Evolutionary conservation across 345 rosid genomes (phyloP), one percentile per base, ranked within the genome.

Genomic region (Raphanus sativus): DNA sequence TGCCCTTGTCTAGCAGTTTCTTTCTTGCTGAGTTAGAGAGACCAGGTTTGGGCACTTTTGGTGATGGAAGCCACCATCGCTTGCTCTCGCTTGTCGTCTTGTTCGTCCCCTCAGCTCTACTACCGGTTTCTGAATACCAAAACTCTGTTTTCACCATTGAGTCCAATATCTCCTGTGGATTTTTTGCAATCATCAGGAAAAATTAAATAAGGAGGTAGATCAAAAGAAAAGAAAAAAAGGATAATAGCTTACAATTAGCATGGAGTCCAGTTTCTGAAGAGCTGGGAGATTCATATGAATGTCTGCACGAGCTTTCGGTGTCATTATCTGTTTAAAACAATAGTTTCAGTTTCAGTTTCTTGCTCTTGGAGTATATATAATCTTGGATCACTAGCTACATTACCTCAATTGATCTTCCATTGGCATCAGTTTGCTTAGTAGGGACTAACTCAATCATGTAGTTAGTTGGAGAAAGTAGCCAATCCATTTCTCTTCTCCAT

Each of bases 391-490:
- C 1, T 29, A 38, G 62, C 42, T 52, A 1, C 67, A 29, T 33
- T 77, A 94, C 98, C 97, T 95, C 99, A 75, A 90, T 32, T 29
- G 83, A 89, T 74, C 86, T 80, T 67, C 99, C 99, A 86, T 87
- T 88, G 36, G 84, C 85, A 58, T 91, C 90, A 75, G 78, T 87
- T 84, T 92, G 99, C 87, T 86, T 92, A n/a, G 96, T 87, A 74
- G 99, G 99, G 65, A 95, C 99, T 65, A 95, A 78, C 88, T 95
- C 94, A 62, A 95, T 92, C 97, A 95, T 95, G 78, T 88, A 90
- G 78, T 89, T 90, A 15, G 98, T 87, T 40, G 98, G 98, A 76
- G 99, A 95, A 62, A 95, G 84, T 76, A 95, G 69, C 98, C 99
- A 95, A 73, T 95, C 96, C 92, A 92, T 89, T 86, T 95, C 99